Conservation (phyloP, 1,284 basidiomycete genomes). For the Trichosporon sp. region DNA sequence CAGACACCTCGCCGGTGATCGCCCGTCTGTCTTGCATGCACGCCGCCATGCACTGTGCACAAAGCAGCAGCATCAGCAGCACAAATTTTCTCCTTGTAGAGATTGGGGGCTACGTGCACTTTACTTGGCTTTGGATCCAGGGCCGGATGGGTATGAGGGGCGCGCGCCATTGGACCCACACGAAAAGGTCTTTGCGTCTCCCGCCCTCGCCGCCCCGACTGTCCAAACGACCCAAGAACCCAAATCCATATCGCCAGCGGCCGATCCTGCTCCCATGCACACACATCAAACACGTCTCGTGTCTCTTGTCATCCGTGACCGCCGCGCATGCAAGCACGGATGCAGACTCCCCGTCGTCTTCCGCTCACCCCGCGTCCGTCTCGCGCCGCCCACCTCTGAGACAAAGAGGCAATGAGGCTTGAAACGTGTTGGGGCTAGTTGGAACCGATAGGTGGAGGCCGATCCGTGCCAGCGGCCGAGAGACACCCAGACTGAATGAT, state of each 20-base stretch:
- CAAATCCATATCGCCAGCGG: background rate
- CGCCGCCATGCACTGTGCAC: background rate
- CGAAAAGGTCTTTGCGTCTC: constrained; percentile 1
- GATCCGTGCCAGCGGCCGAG: background rate
- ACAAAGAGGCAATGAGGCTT: constrained; percentile 5
- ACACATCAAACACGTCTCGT: background rate
- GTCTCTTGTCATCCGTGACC: background rate
- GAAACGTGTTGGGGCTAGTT: constrained; percentile 3
- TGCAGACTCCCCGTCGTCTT: background rate
- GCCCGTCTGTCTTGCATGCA: background rate
- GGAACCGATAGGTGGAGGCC: constrained; percentile 4
- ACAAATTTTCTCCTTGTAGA: constrained; percentile 3
- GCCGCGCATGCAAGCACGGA: background rate
- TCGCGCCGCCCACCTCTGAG: background rate
- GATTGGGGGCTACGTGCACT: constrained; percentile 4
- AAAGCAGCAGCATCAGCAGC: background rate
- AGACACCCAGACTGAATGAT: background rate
- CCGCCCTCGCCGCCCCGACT: background rate
- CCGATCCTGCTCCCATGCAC: background rate
- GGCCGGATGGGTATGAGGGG: background rate
- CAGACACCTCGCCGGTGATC: background rate
- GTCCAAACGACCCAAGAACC: background rate
- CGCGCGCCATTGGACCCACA: constrained; percentile 4
- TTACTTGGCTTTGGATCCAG: constrained; percentile 4
- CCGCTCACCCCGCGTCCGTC: background rate